Evolutionary conservation across 352 stramenopile genomes (phyloP).

Genomic region (Ochromonadaceae sp.): DNA sequence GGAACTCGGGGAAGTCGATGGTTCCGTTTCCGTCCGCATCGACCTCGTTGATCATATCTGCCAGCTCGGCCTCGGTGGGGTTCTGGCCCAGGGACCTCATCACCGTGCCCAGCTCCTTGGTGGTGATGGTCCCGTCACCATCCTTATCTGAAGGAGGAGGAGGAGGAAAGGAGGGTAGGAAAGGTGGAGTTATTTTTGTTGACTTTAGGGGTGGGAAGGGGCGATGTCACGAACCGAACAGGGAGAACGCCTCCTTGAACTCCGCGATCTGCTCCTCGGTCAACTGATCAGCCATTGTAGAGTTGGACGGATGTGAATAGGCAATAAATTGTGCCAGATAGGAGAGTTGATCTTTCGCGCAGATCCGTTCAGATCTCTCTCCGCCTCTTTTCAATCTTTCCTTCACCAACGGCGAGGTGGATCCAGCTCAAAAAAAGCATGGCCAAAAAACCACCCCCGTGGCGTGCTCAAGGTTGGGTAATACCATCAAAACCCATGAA

Average conservation of each 20-base stretch:
- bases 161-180: not conserved
- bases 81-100: conserved; percentile 92
- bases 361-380: too few relatives aligned
- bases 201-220: too few relatives aligned
- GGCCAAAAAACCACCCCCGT: too few relatives aligned
- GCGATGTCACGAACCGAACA: conserved; percentile 69
- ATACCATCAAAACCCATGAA: too few relatives aligned
- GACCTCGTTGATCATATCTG: conserved; percentile 99
- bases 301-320: too few relatives aligned
- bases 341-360: too few relatives aligned
- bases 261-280: conserved; percentile 92
- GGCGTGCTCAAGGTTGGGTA: too few relatives aligned
- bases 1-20: conserved; percentile 99
- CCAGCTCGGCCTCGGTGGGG: conserved; percentile 86
- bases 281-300: conserved; percentile 54
- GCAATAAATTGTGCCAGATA: too few relatives aligned
- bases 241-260: conserved; percentile 99
- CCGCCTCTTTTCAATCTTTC: too few relatives aligned
- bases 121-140: conserved; percentile 84
- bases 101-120: conserved; percentile 90
- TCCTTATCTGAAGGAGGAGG: conserved; percentile 46
- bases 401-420: too few relatives aligned
- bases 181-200: too few relatives aligned
- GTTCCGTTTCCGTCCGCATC: conserved; percentile 97
- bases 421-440: too few relatives aligned